Conservation (phyloP, 495 filamentous ascomycete species). For the Penicillium maclennaniae region DNA sequence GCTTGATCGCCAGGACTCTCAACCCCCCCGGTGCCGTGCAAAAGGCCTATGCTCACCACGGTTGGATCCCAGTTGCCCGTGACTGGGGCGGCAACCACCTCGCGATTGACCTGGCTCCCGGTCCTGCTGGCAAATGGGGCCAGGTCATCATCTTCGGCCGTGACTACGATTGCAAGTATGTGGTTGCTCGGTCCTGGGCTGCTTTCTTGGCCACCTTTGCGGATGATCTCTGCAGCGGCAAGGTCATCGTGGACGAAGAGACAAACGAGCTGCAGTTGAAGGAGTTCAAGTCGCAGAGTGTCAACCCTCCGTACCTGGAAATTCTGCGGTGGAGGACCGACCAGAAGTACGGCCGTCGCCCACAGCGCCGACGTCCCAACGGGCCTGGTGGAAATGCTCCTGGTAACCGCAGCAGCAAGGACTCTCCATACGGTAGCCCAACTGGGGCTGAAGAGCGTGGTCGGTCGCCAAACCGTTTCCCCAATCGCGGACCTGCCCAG, state of each 20-base stretch:
- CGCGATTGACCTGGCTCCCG: constrained; percentile 89
- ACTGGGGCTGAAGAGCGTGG: constrained; percentile 49
- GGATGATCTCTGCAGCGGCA: constrained; percentile 82
- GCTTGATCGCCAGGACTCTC: constrained; percentile 77
- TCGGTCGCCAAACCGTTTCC: constrained; percentile 52
- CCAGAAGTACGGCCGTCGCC: constrained; percentile 79
- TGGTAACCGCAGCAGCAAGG: constrained; percentile 34
- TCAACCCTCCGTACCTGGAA: constrained; percentile 92
- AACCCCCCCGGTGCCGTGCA: constrained; percentile 80
- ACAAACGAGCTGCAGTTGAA: constrained; percentile 83
- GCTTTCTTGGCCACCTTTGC: constrained; percentile 81
- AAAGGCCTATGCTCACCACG: constrained; percentile 89
- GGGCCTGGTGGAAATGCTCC: constrained; percentile 39
- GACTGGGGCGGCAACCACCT: constrained; percentile 99
- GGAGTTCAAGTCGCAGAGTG: constrained; percentile 81
- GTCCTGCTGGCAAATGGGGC: constrained; percentile 86
- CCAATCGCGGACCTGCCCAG: constrained; percentile 41
- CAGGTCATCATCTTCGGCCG: constrained; percentile 95
- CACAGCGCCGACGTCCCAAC: constrained; percentile 42
- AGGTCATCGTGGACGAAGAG: constrained; percentile 88
- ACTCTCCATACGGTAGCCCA: constrained; percentile 53
- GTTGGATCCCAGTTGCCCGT: constrained; percentile 92
- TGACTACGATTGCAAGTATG: constrained; percentile 98
- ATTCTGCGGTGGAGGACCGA: constrained; percentile 92
- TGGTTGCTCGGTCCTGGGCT: constrained; percentile 89